Conservation (phyloP, 179 eudicot genomes). For the Beta macrorhiza region DNA sequence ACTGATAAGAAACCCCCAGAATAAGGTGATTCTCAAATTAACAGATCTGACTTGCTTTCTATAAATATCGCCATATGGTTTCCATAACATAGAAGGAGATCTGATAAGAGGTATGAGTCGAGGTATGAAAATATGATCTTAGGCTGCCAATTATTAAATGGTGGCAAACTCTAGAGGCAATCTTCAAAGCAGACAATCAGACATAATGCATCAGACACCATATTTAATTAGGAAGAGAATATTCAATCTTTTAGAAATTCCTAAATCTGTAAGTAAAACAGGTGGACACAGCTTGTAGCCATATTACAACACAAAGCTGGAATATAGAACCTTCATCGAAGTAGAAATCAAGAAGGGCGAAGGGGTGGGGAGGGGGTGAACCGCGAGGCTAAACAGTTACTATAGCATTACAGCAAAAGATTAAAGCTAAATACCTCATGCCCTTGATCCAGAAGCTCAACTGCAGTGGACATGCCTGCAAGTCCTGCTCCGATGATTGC, state of each 20-base stretch:
- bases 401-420: neutral
- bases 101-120: neutral
- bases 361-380: no score
- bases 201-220: neutral
- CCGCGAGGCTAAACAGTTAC: neutral
- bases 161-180: neutral
- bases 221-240: no score
- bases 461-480: constrained; percentile 99
- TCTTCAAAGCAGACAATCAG: neutral
- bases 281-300: neutral
- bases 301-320: neutral
- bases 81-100: neutral
- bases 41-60: neutral
- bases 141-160: neutral
- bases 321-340: neutral
- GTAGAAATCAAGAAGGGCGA: neutral
- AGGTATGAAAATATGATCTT: neutral
- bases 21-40: neutral
- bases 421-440: constrained; percentile 66
- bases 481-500: constrained; percentile 98
- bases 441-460: constrained; percentile 98
- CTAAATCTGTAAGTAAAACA: neutral
- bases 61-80: neutral
- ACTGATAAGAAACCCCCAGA: neutral
- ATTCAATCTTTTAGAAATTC: neutral